Evolutionary conservation across 2,329 filamentous ascomycete genomes (phyloP).

Genomic region (Neocatenulostroma microsporum): DNA sequence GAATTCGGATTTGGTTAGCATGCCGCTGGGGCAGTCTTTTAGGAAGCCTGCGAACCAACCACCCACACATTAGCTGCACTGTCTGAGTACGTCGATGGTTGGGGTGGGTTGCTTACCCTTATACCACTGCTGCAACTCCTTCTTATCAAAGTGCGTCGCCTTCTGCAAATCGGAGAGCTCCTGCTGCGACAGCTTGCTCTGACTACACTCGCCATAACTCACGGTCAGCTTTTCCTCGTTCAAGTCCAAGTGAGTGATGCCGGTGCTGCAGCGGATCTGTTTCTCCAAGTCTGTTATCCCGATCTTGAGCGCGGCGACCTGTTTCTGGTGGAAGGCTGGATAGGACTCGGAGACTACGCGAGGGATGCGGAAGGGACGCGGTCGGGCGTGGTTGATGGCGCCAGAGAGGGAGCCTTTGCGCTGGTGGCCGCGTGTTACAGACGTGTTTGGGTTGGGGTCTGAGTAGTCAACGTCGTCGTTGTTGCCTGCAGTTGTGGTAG

Average conservation of each 20-base stretch:
- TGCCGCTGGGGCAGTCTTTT: slow-evolving; percentile 95
- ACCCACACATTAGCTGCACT: not conserved
- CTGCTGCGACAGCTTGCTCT: slow-evolving; percentile 95
- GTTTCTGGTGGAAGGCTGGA: slow-evolving; percentile 13
- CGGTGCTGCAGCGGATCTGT: slow-evolving; percentile 24
- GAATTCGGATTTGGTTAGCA: slow-evolving; percentile 96
- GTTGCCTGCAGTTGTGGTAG: no score
- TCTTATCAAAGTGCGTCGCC: slow-evolving; percentile 98
- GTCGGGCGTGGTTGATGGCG: slow-evolving; percentile 27
- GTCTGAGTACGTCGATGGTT: no score
- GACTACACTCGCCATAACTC: slow-evolving; percentile 48
- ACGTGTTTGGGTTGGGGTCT: slow-evolving; percentile 8
- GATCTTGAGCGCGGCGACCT: slow-evolving; percentile 19
- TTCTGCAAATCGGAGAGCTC: slow-evolving; percentile 93
- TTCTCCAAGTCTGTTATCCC: slow-evolving; percentile 26
- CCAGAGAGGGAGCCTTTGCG: slow-evolving; percentile 14
- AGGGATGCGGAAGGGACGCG: slow-evolving; percentile 28
- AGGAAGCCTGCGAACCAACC: slow-evolving; percentile 67
- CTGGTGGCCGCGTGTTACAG: slow-evolving; percentile 3
- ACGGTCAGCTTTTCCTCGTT: slow-evolving; percentile 25
- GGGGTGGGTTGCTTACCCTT: slow-evolving; percentile 71
- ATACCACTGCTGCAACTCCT: slow-evolving; percentile 99
- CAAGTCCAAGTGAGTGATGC: slow-evolving; percentile 22
- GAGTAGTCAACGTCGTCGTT: slow-evolving; percentile 2
- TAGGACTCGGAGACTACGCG: slow-evolving; percentile 25